Evolutionary conservation across 192 early-diverging fungal genomes (phyloP), one percentile per base, ranked within the genome.

Genomic region (Umbelopsis vinacea): DNA sequence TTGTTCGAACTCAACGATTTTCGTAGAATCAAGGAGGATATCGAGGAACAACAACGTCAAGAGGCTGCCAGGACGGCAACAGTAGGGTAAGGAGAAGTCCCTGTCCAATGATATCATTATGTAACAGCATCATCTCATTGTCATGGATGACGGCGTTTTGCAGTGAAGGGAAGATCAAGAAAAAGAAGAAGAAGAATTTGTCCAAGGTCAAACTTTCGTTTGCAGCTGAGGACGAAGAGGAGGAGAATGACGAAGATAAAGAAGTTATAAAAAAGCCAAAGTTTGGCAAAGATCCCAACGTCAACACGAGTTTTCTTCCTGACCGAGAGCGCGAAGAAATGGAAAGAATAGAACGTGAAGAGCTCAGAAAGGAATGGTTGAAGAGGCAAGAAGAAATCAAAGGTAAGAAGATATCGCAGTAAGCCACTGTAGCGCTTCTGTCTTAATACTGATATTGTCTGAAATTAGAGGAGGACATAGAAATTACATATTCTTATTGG

Each of bases 401-500:
- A 82, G 83, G 90, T 91, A 70, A 73, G 52, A 52, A 17, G 68
- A 23, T 19, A 3, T 6, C 21, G 63, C 26, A 43, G 38, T 40
- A 40, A n/a, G 29, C 29, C 29, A 29, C 29, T 43, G 40, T 43
- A 6, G 6, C 11, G 40, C 11, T 29, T 1, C 1, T 43, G 40
- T 43, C 40, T 6, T 11, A 1, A 43, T 0, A 12, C 6, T 43
- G 40, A 43, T 12, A 43, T 23, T 22, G 43, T 22, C 11, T 45
- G 24, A 23, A 19, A 48, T 63, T 3, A 88, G 86, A 89, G 52
- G 92, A 98, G 77, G 80, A 82, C 9, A 94, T 98, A 40, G 74
- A 77, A 17, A 91, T 98, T 63, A 96, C 95, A 19, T 98, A 97
- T 76, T 92, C 90, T 57, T 98, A 95, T 73, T 98, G 96, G 96